phyloP scores from a whole-genome alignment of 2,329 filamentous ascomycete genomes.

The Penicillium griseofulvum region DNA sequence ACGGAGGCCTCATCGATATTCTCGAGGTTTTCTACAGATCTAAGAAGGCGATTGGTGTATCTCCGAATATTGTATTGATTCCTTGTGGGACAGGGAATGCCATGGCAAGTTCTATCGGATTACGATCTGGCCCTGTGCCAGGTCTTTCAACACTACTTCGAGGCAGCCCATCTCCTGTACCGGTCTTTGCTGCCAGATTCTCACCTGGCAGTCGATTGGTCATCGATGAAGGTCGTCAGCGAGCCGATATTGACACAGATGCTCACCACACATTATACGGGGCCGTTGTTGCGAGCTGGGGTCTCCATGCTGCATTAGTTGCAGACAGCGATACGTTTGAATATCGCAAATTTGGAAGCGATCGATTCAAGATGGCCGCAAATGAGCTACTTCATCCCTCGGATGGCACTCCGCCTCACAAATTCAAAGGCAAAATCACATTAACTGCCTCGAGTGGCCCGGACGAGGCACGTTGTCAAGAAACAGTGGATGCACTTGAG shows the following conservation, averaged over 20 bases:
- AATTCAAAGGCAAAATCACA: slow-evolving; percentile 55
- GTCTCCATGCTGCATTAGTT: slow-evolving; percentile 82
- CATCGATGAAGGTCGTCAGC: slow-evolving; percentile 48
- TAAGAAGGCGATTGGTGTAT: slow-evolving; percentile 32
- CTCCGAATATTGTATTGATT: slow-evolving; percentile 57
- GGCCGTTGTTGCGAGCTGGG: slow-evolving; percentile 85
- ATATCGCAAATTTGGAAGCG: slow-evolving; percentile 72
- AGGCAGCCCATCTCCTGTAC: slow-evolving; percentile 57
- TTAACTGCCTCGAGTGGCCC: slow-evolving; percentile 33
- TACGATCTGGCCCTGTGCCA: slow-evolving; percentile 32
- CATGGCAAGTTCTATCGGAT: slow-evolving; percentile 41
- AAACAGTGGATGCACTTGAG: slow-evolving; percentile 40
- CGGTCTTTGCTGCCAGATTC: slow-evolving; percentile 62
- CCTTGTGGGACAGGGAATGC: slow-evolving; percentile 54
- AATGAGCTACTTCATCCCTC: slow-evolving; percentile 66
- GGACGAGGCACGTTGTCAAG: slow-evolving; percentile 21
- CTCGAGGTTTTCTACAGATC: slow-evolving; percentile 62
- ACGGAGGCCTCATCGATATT: slow-evolving; percentile 81
- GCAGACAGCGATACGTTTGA: slow-evolving; percentile 84
- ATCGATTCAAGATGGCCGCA: slow-evolving; percentile 82
- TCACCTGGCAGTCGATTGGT: slow-evolving; percentile 54
- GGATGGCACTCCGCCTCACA: slow-evolving; percentile 53
- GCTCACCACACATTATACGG: slow-evolving; percentile 55
- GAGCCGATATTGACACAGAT: slow-evolving; percentile 20
- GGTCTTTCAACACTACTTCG: slow-evolving; percentile 59